Conservation (phyloP, 495 filamentous ascomycete genomes). For the Penicillium mononematosum region DNA sequence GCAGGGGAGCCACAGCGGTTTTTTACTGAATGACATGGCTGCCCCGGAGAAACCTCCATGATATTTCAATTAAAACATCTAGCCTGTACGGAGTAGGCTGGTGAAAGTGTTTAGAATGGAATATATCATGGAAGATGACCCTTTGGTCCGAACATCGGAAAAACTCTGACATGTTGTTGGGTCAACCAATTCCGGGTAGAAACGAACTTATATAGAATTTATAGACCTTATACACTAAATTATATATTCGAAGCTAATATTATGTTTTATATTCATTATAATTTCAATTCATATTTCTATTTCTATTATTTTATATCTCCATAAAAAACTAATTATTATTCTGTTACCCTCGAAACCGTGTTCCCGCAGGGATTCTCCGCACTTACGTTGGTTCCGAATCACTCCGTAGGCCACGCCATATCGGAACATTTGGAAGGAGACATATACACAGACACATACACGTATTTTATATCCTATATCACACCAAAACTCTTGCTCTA, state of each 20-base stretch:
- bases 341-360: slow-evolving; percentile 2
- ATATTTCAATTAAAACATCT: not conserved
- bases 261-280: not conserved
- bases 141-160: slow-evolving; percentile 27
- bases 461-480: slow-evolving; percentile 9
- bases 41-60: not conserved
- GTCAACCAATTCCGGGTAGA: slow-evolving; percentile 16
- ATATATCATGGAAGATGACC: slow-evolving; percentile 19
- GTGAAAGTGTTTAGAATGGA: not conserved
- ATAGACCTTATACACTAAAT: not conserved
- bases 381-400: slow-evolving; percentile 32
- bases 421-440: not conserved
- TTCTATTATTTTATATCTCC: not conserved
- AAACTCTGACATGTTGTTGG: slow-evolving; percentile 40
- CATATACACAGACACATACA: not conserved
- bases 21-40: not conserved
- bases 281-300: not conserved
- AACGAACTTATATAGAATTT: not conserved
- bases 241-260: not conserved
- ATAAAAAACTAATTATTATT: not conserved
- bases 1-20: slow-evolving; percentile 26
- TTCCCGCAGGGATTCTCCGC: slow-evolving; percentile 34
- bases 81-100: not conserved
- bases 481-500: slow-evolving; percentile 31
- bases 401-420: slow-evolving; percentile 25